Evolutionary conservation across 768 basidiomycete genomes (phyloP), one percentile per base, ranked within the genome.

Genomic region (Neoboletus brunneissimus): DNA sequence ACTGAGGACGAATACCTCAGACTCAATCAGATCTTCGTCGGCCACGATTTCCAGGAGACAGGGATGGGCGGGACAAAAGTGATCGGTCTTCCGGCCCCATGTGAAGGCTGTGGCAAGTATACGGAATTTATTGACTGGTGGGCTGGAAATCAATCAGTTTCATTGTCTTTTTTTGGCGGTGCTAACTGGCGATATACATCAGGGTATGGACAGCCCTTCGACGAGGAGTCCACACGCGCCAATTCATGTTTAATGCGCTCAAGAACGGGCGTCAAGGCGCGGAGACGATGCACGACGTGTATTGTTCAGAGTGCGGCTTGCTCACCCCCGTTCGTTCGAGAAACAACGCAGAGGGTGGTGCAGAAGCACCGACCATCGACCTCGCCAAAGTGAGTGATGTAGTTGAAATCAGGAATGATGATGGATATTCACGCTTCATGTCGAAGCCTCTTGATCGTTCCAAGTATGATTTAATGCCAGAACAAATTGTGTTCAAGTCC

Each of bases 271-370:
- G 51, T 2, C 58, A 59, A 34, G 58, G 58, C 22, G 58, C 56
- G 13, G 58, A 59, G 51, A 59, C 23, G 1, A 59, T 59, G 58
- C 51, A 59, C 12, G 58, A 59, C 10, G 56, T 59, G 5, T 57
- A 59, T 41, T 59, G 58, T 25, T 58, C 58, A 12, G 58, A 59
- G 29, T 59, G 56, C 6, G 58, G 58, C 4, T 27, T 58, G 23
- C 44, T 59, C n/a, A 59, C 56, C 0, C 35, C n/a, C 3, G 56
- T 44, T 12, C 46, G 47, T 1, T 59, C 56, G 3, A 48, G 58
- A 45, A 27, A 58, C 25, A 59, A 58, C 18, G 56, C 51, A 22
- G 58, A 59, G 15, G 58, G 58, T 6, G 58, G 58, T 7, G 47
- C 9, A 10, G 54, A 58, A 3, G 58, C 58, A 6, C 58, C 58